Conservation (phyloP, 495 filamentous ascomycete genomes). For the Filosporella fistucella region DNA sequence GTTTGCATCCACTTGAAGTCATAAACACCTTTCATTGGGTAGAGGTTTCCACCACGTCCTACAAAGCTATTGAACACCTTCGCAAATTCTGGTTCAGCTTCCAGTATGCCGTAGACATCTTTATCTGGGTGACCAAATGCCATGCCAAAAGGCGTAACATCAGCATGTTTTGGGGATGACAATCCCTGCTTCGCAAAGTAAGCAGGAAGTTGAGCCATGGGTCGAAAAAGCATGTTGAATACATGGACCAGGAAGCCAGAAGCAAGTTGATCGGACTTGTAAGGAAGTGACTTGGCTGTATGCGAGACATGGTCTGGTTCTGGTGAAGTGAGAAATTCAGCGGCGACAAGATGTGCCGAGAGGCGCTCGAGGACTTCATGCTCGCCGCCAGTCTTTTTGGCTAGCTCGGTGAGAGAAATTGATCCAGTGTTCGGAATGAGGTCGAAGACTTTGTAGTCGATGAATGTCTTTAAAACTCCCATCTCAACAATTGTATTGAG, state of each 20-base stretch:
- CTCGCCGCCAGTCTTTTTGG: constrained; percentile 21
- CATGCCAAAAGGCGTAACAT: constrained; percentile 24
- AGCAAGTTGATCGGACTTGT: background rate
- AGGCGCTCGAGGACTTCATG: constrained; percentile 24
- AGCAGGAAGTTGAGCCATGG: constrained; percentile 22
- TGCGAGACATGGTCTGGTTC: constrained; percentile 18
- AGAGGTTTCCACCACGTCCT: constrained; percentile 24
- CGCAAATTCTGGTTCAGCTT: constrained; percentile 13
- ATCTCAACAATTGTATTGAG: constrained; percentile 12
- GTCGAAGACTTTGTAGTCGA: constrained; percentile 32
- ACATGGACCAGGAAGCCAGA: constrained; percentile 1
- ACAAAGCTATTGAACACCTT: constrained; percentile 21
- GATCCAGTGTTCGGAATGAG: constrained; percentile 23
- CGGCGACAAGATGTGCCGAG: constrained; percentile 11
- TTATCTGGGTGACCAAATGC: constrained; percentile 21
- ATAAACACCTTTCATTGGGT: constrained; percentile 30
- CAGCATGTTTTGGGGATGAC: constrained; percentile 22
- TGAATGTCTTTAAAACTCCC: constrained; percentile 24
- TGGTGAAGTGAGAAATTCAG: constrained; percentile 15
- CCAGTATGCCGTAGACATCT: constrained; percentile 26
- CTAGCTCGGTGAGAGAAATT: constrained; percentile 26
- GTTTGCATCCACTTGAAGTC: constrained; percentile 21
- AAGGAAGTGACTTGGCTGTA: constrained; percentile 18
- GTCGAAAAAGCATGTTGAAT: constrained; percentile 25
- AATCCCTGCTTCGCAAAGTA: constrained; percentile 33